Percentiles rank a stretch among this genome's conserved stretches.
phyloP scores from a whole-genome alignment of 805 yeast species.

The Ogataea siamensis region DNA sequence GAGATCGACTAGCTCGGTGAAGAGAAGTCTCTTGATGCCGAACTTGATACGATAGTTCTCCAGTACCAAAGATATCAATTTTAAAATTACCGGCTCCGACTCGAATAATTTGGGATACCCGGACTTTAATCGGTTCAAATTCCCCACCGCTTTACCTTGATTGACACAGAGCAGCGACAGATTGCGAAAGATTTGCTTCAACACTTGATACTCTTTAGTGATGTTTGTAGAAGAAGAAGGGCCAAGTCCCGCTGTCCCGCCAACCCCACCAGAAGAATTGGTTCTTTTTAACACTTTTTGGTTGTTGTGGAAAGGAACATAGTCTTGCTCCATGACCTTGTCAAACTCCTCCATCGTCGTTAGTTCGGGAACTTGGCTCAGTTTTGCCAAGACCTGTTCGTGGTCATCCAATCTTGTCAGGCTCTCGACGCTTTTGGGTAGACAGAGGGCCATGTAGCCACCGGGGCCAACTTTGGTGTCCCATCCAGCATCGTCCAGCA shows the following conservation, averaged over 20 bases:
- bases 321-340: constrained; percentile 26
- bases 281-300: constrained; percentile 9
- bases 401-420: constrained; percentile 5
- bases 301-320: constrained; percentile 24
- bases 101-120: constrained; percentile 53
- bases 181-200: constrained; percentile 31
- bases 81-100: constrained; percentile 50
- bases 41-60: constrained; percentile 60
- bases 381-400: constrained; percentile 1
- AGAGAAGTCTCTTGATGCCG: constrained; percentile 54
- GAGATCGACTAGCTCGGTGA: constrained; percentile 63
- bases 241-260: constrained; percentile 19
- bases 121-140: constrained; percentile 51
- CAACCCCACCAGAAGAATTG: constrained; percentile 12
- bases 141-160: constrained; percentile 28
- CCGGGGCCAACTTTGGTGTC: constrained; percentile 43
- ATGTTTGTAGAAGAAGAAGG: constrained; percentile 12
- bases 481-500: constrained; percentile 83
- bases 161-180: constrained; percentile 28
- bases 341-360: constrained; percentile 20
- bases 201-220: constrained; percentile 23
- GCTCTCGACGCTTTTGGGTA: constrained; percentile 20
- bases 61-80: constrained; percentile 47
- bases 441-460: constrained; percentile 34
- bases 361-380: constrained; percentile 13